phyloP scores from a whole-genome alignment of 495 filamentous ascomycete species.

The Halenospora varia region DNA sequence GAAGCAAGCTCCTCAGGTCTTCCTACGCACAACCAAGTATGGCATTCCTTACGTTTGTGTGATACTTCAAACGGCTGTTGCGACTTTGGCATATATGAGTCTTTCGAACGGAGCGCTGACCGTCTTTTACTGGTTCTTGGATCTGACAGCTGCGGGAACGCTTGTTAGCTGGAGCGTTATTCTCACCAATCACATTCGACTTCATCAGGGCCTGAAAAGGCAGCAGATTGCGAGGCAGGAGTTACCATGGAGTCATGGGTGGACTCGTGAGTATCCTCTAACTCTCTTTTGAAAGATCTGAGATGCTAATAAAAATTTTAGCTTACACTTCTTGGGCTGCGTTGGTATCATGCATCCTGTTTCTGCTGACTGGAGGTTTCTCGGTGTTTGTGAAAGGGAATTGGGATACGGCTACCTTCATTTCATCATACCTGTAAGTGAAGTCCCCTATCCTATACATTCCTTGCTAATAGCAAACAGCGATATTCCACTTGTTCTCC shows the following conservation, averaged over 20 bases:
- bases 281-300: not conserved
- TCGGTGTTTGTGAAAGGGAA: constrained; percentile 43
- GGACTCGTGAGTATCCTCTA: constrained; percentile 28
- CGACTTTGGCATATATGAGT: constrained; percentile 52
- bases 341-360: constrained; percentile 40
- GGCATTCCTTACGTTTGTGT: constrained; percentile 58
- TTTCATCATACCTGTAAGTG: constrained; percentile 48
- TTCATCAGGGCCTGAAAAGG: constrained; percentile 36
- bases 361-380: constrained; percentile 44
- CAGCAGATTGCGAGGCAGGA: constrained; percentile 34
- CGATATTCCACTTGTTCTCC: constrained; percentile 50
- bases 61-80: constrained; percentile 43
- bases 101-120: constrained; percentile 49
- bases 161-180: constrained; percentile 51
- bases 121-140: constrained; percentile 57
- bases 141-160: constrained; percentile 49
- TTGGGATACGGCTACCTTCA: constrained; percentile 42
- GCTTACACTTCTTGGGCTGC: constrained; percentile 33
- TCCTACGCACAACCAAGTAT: constrained; percentile 50
- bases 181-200: constrained; percentile 41
- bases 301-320: no score
- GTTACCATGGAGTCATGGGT: constrained; percentile 44
- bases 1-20: constrained; percentile 50
- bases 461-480: constrained; percentile 20
- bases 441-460: not conserved